These are phyloP conservation scores for Pythium diclinum DNA, from an alignment of 352 stramenopile species.

Conservation along the genomic window DNA sequence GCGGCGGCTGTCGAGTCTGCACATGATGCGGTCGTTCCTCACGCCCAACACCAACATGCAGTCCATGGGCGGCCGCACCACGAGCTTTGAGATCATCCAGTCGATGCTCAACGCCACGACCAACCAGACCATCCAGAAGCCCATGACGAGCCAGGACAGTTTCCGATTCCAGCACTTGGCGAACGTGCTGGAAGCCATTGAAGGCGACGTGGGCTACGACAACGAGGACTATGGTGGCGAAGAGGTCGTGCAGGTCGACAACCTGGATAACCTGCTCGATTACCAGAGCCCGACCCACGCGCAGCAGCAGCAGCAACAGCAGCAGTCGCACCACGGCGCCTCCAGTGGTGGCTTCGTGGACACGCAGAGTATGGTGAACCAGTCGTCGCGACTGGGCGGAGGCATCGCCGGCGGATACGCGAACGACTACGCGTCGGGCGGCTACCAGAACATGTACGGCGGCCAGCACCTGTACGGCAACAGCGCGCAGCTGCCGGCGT, in stretches of 20 bases:
- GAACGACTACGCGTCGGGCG: conserved; percentile 18
- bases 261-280: conserved; percentile 82
- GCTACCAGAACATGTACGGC: conserved; percentile 19
- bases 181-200: conserved; percentile 74
- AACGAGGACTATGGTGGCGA: conserved; percentile 81
- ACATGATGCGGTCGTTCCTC: conserved; percentile 82
- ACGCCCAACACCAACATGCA: conserved; percentile 29
- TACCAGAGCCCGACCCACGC: conserved; percentile 48
- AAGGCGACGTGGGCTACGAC: conserved; percentile 79
- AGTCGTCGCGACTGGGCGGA: conserved; percentile 21
- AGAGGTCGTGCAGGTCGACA: conserved; percentile 81
- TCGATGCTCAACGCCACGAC: conserved; percentile 84
- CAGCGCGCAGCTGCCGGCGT: conserved; percentile 5
- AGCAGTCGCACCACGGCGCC: conserved; percentile 10
- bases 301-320: not conserved
- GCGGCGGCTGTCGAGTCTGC: conserved; percentile 69
- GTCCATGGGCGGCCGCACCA: conserved; percentile 63
- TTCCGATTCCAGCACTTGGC: conserved; percentile 85
- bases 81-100: conserved; percentile 87
- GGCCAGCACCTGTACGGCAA: conserved; percentile 9
- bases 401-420: not conserved
- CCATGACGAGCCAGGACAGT: conserved; percentile 84
- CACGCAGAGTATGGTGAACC: conserved; percentile 65
- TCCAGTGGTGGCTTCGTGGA: conserved; percentile 50
- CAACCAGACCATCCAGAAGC: conserved; percentile 83